Conservation (phyloP, 192 early-diverging fungal species). For the Gaertneriomyces semiglobifer region DNA sequence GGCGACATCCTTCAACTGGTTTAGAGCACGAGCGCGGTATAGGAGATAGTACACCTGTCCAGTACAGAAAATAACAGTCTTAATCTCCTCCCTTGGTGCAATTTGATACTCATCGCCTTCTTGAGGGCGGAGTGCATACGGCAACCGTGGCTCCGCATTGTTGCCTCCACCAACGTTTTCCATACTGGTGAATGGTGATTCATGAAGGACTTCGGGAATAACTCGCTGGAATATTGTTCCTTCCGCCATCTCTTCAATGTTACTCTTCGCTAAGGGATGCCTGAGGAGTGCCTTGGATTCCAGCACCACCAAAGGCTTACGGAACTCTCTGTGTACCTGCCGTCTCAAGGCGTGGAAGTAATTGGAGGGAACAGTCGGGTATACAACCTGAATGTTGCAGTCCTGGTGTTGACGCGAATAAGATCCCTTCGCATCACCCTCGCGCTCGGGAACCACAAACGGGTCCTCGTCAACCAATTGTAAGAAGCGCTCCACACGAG, state of each 20-base stretch:
- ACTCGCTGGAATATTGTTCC: conserved; percentile 83
- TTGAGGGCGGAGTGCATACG: conserved; percentile 36
- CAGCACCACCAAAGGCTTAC: conserved; percentile 83
- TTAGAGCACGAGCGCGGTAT: conserved; percentile 80
- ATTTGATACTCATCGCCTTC: conserved; percentile 57
- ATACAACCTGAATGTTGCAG: conserved; percentile 97
- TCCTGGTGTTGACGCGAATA: conserved; percentile 91
- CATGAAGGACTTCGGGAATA: conserved; percentile 80
- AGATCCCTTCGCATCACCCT: conserved; percentile 40
- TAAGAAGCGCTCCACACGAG: conserved; percentile 92
- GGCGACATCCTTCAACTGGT: conserved; percentile 83
- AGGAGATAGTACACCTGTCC: conserved; percentile 98
- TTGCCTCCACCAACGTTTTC: conserved; percentile 40
- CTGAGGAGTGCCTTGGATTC: conserved; percentile 90
- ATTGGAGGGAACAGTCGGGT: conserved; percentile 95
- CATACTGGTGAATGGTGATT: conserved; percentile 62
- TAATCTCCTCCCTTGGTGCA: conserved; percentile 78
- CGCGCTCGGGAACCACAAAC: conserved; percentile 54
- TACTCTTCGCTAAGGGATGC: conserved; percentile 87
- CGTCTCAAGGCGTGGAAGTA: conserved; percentile 95
- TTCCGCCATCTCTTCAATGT: conserved; percentile 74
- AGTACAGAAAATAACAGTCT: conserved; percentile 89
- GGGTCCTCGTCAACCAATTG: conserved; percentile 96
- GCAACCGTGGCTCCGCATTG: conserved; percentile 50
- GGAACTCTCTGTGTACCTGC: conserved; percentile 95